These are phyloP conservation scores for Kwoniella mangroviensis DNA, from an alignment of 768 basidiomycete genomes.

Conservation along the genomic window DNA sequence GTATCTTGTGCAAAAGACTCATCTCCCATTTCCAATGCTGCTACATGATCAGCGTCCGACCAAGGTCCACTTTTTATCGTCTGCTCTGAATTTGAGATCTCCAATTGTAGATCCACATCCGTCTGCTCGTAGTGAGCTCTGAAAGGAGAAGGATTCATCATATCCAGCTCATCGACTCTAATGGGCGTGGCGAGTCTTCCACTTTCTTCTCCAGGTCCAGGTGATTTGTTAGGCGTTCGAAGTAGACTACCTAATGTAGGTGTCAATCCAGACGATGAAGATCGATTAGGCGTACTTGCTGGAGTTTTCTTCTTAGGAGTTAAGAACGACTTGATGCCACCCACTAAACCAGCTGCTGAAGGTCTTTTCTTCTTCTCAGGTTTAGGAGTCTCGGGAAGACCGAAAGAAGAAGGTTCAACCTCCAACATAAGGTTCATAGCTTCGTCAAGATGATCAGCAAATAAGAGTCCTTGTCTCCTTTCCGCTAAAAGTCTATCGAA, in stretches of 20 bases:
- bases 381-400: slow-evolving; percentile 15
- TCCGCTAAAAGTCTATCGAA: slow-evolving; percentile 86
- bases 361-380: slow-evolving; percentile 21
- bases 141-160: slow-evolving; percentile 65
- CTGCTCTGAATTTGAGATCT: slow-evolving; percentile 62
- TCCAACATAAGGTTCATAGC: slow-evolving; percentile 78
- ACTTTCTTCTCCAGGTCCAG: background rate
- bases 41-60: slow-evolving; percentile 61
- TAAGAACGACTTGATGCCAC: slow-evolving; percentile 61
- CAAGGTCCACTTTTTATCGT: slow-evolving; percentile 68
- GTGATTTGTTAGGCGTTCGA: slow-evolving; percentile 9
- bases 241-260: slow-evolving; percentile 8
- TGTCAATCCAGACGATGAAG: background rate
- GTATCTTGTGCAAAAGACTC: background rate
- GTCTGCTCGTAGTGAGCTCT: slow-evolving; percentile 83
- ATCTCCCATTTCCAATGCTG: background rate
- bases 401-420: slow-evolving; percentile 59
- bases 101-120: slow-evolving; percentile 72
- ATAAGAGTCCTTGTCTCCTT: slow-evolving; percentile 83
- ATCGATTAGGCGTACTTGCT: slow-evolving; percentile 11
- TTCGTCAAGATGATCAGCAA: slow-evolving; percentile 89
- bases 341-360: slow-evolving; percentile 14
- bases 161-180: slow-evolving; percentile 5
- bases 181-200: slow-evolving; percentile 21
- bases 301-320: slow-evolving; percentile 71